phyloP scores from a whole-genome alignment of 129 eudicot species.

The Escallonia rubra region DNA sequence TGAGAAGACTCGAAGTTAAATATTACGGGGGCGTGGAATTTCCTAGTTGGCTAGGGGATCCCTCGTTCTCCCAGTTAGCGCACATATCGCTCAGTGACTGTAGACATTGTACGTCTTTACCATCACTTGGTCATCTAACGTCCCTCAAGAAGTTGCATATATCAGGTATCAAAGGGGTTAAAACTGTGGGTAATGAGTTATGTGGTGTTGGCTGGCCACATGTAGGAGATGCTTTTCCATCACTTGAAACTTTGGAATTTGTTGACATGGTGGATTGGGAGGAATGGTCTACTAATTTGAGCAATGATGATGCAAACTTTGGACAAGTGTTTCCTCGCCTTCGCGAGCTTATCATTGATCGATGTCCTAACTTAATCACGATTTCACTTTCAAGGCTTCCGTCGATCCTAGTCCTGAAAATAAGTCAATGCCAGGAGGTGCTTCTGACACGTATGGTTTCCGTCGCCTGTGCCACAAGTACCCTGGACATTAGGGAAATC shows the following conservation, averaged over 20 bases:
- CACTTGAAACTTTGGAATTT: slow-evolving; percentile 16
- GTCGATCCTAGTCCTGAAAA: neutral
- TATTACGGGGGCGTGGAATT: slow-evolving; percentile 28
- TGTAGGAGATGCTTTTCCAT: slow-evolving; percentile 24
- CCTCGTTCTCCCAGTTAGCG: slow-evolving; percentile 24
- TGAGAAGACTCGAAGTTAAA: slow-evolving; percentile 18
- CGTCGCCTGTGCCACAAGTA: neutral
- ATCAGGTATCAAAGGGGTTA: slow-evolving; percentile 23
- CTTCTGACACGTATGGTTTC: neutral
- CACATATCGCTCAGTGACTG: slow-evolving; percentile 23
- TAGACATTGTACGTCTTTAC: slow-evolving; percentile 26
- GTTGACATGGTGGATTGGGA: slow-evolving; percentile 13
- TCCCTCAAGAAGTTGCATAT: slow-evolving; percentile 28
- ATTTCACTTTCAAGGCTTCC: neutral
- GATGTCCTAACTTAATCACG: neutral
- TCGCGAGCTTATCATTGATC: neutral
- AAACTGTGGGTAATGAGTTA: slow-evolving; percentile 30
- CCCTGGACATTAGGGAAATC: neutral
- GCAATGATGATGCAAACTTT: neutral
- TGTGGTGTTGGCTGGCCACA: slow-evolving; percentile 9
- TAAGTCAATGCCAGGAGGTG: neutral
- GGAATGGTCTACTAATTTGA: slow-evolving; percentile 18
- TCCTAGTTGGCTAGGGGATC: slow-evolving; percentile 48
- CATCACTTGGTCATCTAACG: slow-evolving; percentile 40
- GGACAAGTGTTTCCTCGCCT: neutral